A percentile compares a stretch with the other conserved stretches of the same genome.
phyloP scores from a whole-genome alignment of 2,329 filamentous ascomycete genomes.

The Microthyrium microscopicum region DNA sequence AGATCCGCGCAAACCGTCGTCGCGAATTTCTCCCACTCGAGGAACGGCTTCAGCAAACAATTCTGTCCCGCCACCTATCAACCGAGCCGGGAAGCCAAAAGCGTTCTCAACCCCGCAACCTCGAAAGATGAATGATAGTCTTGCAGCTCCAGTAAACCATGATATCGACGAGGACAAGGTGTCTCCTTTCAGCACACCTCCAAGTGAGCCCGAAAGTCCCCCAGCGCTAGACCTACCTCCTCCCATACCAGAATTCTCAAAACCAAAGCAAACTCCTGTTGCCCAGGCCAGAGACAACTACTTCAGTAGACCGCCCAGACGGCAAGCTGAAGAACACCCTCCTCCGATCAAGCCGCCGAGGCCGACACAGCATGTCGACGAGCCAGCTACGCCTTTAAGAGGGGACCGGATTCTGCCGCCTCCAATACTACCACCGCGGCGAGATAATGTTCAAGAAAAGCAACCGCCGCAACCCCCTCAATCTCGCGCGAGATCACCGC shows the following conservation, averaged over 20 bases:
- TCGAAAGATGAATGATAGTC: constrained; percentile 3
- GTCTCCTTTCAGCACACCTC: constrained; percentile 79
- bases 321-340: not conserved
- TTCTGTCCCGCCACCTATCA: constrained; percentile 52
- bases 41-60: constrained; percentile 17
- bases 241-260: constrained; percentile 4
- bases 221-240: constrained; percentile 5
- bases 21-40: constrained; percentile 4
- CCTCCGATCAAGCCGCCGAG: not conserved
- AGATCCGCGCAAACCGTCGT: constrained; percentile 6
- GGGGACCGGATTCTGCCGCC: too few relatives aligned
- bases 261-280: not conserved
- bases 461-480: not conserved
- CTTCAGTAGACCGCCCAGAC: constrained; percentile 2
- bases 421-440: constrained; percentile 5
- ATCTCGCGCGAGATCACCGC: constrained; percentile 3
- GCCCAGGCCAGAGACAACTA: constrained; percentile 1
- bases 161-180: constrained; percentile 28
- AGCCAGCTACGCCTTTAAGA: not conserved
- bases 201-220: constrained; percentile 49
- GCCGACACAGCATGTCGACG: not conserved
- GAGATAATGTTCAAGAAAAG: too few relatives aligned
- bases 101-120: constrained; percentile 19
- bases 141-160: constrained; percentile 24
- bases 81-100: constrained; percentile 64